Conservation (phyloP, 768 basidiomycete genomes). For the Epithele typhae region DNA sequence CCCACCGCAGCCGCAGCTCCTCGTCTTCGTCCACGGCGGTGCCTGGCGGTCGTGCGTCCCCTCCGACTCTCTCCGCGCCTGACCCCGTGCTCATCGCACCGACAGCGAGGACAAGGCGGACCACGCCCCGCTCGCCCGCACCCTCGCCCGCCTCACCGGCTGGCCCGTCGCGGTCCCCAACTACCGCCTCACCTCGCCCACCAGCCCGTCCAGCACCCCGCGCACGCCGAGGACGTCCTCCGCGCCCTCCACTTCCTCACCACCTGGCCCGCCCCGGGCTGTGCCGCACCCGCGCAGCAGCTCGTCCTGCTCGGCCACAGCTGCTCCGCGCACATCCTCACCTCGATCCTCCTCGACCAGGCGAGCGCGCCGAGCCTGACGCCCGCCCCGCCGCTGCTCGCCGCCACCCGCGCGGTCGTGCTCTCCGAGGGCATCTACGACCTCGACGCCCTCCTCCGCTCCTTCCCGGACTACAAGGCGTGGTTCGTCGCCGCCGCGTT, state of each 20-base stretch:
- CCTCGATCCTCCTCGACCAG: conserved; percentile 61
- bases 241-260: conserved; percentile 55
- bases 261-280: conserved; percentile 38
- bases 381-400: conserved; percentile 40
- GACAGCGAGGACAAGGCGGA: conserved; percentile 70
- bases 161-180: conserved; percentile 70
- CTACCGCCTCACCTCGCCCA: conserved; percentile 62
- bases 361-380: conserved; percentile 28
- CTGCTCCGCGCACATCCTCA: conserved; percentile 78
- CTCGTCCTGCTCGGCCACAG: conserved; percentile 75
- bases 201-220: conserved; percentile 54
- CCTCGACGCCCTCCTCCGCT: conserved; percentile 55
- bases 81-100: conserved; percentile 5
- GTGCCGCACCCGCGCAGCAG: conserved; percentile 26
- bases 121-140: conserved; percentile 48
- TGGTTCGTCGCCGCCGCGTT: conserved; percentile 72
- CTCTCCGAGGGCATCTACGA: conserved; percentile 80
- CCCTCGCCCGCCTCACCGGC: conserved; percentile 44
- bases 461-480: conserved; percentile 61
- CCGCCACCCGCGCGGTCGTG: conserved; percentile 48
- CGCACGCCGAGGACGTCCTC: conserved; percentile 65
- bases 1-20: conserved; percentile 31
- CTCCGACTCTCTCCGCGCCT: conserved; percentile 3
- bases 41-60: conserved; percentile 74
- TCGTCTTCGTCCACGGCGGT: conserved; percentile 80